phyloP scores from a whole-genome alignment of 306 rosid genomes.

The Adenanthera pavonina region DNA sequence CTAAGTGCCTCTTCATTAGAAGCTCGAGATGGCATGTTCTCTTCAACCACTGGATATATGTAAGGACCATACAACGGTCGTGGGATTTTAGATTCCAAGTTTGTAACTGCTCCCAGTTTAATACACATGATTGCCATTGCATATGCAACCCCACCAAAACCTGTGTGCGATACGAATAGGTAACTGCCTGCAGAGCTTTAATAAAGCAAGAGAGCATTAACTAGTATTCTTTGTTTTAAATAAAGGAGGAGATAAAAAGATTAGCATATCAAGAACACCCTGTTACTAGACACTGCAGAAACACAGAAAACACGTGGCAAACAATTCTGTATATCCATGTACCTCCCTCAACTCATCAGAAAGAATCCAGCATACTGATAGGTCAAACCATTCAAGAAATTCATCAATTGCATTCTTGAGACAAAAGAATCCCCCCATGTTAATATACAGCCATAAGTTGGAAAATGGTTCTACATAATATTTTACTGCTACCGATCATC shows the following conservation, averaged over 20 bases:
- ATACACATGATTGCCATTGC: slow-evolving; percentile 84
- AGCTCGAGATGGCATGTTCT: slow-evolving; percentile 55
- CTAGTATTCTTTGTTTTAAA: slow-evolving; percentile 17
- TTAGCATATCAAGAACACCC: slow-evolving; percentile 11
- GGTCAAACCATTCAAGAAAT: slow-evolving; percentile 25
- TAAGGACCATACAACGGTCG: slow-evolving; percentile 49
- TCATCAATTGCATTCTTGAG: slow-evolving; percentile 18
- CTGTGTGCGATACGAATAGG: slow-evolving; percentile 90
- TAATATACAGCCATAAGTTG: background rate
- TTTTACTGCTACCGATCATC: background rate
- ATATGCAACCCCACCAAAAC: slow-evolving; percentile 90
- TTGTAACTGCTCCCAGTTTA: slow-evolving; percentile 63
- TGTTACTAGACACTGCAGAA: slow-evolving; percentile 17
- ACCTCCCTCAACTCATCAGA: slow-evolving; percentile 1
- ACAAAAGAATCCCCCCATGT: slow-evolving; percentile 26
- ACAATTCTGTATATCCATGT: background rate
- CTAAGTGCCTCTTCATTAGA: slow-evolving; percentile 72
- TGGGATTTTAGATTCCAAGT: slow-evolving; percentile 52
- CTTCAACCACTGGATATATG: slow-evolving; percentile 38
- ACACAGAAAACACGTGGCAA: slow-evolving; percentile 16
- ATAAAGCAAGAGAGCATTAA: slow-evolving; percentile 39
- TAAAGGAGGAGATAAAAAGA: background rate
- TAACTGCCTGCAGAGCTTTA: slow-evolving; percentile 83
- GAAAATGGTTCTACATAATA: slow-evolving; percentile 5
- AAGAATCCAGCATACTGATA: slow-evolving; percentile 12